Base-by-base conservation (phyloP, 257 asterid genomes). In the Penstemon newberryi region DNA sequence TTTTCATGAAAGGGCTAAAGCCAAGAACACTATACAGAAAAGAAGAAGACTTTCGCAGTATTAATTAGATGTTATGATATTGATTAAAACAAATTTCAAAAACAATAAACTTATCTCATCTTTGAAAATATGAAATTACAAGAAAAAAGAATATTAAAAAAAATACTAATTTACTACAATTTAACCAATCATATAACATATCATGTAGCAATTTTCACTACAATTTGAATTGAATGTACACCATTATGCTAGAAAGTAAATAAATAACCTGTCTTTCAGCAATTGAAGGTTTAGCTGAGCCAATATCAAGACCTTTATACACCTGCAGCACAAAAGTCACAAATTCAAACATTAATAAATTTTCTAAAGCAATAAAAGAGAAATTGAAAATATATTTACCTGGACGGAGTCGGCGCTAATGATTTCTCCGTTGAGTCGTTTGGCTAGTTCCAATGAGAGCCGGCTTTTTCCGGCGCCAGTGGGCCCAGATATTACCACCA, bases 391-490 rank as follows among this genome's bases (percentile, higher is more conserved):
- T 11, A 65, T 1, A 6, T 10, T 18, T 5, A 63, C 98, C 95
- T 93, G 98, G 54, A 93, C 95, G 19, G 98, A 93, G 83, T 93
- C 97, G 4, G 98, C 98, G 65, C 95, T 93, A 60, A 93, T 82
- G 36, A 93, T 93, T 80, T 93, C 97, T 18, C 97, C 98, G 50
- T 90, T 89, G 65, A 93, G 88, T 4, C 86, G 80, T 71, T 93
- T 91, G 12, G 99, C 97, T 44, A 93, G 87, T 77, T 93, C 95
- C 69, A 93, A 65, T 0, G 96, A 81, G 12, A 93, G 96, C 81
- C 86, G 85, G 81, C 96, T 93, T 76, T 93, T 90, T 4, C 99
- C 97, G 71, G 97, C 95, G 60, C 97, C 97, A 46, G 97, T 93
- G 50, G 99, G 97, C 9, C 99, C 96, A 41, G 99, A 89, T 68